Evolutionary conservation across 2,329 filamentous ascomycete species (phyloP).

Genomic region (Alternaria postmessia): DNA sequence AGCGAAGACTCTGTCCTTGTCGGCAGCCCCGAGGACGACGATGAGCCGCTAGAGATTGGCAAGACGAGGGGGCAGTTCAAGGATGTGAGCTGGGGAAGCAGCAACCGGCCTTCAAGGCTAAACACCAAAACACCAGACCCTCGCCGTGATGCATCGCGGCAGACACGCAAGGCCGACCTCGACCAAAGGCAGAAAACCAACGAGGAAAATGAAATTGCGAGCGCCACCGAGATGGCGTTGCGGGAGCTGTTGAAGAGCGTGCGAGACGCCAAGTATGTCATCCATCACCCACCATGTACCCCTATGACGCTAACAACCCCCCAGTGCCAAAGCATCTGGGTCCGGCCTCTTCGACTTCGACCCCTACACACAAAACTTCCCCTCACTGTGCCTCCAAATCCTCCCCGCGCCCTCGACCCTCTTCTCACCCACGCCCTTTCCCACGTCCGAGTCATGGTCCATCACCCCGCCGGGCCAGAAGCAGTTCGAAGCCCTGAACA

Average conservation of each 20-base stretch:
- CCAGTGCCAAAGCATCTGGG: slow-evolving; percentile 56
- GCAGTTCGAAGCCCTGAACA: slow-evolving; percentile 75
- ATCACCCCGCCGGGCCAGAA: slow-evolving; percentile 76
- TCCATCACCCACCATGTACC: not conserved
- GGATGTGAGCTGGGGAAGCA: slow-evolving; percentile 78
- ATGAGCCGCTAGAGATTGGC: slow-evolving; percentile 38
- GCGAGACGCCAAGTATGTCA: slow-evolving; percentile 77
- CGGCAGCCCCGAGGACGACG: slow-evolving; percentile 31
- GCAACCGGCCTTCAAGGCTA: slow-evolving; percentile 66
- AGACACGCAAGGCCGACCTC: slow-evolving; percentile 64
- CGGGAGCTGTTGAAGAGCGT: slow-evolving; percentile 83
- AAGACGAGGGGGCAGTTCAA: slow-evolving; percentile 58
- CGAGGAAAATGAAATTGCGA: slow-evolving; percentile 79
- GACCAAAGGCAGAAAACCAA: slow-evolving; percentile 70
- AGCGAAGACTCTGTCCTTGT: slow-evolving; percentile 40
- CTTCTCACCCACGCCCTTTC: slow-evolving; percentile 80
- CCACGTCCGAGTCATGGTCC: slow-evolving; percentile 82
- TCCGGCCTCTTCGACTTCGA: slow-evolving; percentile 76
- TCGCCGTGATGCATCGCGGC: slow-evolving; percentile 48
- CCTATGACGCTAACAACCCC: not conserved
- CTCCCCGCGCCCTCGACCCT: slow-evolving; percentile 82
- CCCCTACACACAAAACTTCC: slow-evolving; percentile 84
- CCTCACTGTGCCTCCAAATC: slow-evolving; percentile 81
- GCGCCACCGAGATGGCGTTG: slow-evolving; percentile 83
- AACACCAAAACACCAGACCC: slow-evolving; percentile 57